phyloP scores from a whole-genome alignment of 768 basidiomycete genomes.

The Coprinopsis sp. region DNA sequence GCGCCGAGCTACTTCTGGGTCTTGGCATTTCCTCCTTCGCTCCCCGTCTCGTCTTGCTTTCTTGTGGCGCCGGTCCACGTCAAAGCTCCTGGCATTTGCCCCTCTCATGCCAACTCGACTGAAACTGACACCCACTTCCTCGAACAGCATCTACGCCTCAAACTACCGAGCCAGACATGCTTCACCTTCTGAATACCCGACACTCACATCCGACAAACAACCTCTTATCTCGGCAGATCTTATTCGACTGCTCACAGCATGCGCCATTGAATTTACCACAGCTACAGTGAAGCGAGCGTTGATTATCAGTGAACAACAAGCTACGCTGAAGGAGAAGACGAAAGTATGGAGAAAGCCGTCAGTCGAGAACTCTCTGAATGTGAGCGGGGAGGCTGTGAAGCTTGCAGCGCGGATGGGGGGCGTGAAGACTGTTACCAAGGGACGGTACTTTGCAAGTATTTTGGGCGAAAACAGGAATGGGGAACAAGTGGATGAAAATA shows the following conservation, averaged over 20 bases:
- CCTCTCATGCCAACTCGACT: no score
- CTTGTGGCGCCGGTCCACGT: no score
- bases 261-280: constrained; percentile 47
- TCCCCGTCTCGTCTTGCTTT: no score
- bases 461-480: no score
- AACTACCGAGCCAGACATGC: constrained; percentile 6
- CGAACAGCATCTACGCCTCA: constrained; percentile 1
- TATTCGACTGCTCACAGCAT: constrained; percentile 40
- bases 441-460: constrained; percentile 37
- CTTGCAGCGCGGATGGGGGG: constrained; percentile 49
- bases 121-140: no score
- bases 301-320: constrained; percentile 54
- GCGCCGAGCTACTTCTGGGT: no score
- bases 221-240: constrained; percentile 44
- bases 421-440: constrained; percentile 30
- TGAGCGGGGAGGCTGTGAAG: constrained; percentile 38
- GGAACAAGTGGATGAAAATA: no score
- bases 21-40: no score
- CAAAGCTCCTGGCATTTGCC: no score
- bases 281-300: constrained; percentile 48
- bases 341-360: constrained; percentile 54
- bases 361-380: constrained; percentile 40
- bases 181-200: constrained; percentile 11
- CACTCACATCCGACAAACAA: constrained; percentile 20
- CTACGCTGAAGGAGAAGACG: constrained; percentile 49